These are phyloP conservation scores for Sugiyamaella mastotermitis DNA, from an alignment of 805 yeast genomes.

Conservation along the genomic window DNA sequence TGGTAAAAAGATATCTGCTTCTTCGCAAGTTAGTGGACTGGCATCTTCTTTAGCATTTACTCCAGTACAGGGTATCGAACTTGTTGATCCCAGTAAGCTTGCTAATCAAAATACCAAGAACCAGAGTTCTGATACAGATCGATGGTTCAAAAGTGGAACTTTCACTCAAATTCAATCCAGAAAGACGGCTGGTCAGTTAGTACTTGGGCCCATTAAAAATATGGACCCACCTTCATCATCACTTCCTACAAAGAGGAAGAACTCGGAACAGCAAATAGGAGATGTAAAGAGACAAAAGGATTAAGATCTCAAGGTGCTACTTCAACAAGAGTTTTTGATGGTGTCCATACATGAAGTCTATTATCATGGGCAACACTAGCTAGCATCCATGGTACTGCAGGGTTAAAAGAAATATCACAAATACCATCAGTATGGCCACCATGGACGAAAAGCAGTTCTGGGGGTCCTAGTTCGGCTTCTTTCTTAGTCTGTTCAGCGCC, in stretches of 20 bases:
- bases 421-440: constrained; percentile 87
- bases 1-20: neutral
- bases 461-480: constrained; percentile 18
- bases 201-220: too few relatives aligned
- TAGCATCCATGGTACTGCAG: constrained; percentile 60
- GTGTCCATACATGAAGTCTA: constrained; percentile 82
- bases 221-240: constrained; percentile 5
- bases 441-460: constrained; percentile 54
- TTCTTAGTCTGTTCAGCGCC: constrained; percentile 12
- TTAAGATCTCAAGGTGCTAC: constrained; percentile 12
- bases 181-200: too few relatives aligned
- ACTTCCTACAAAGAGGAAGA: constrained; percentile 3
- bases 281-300: neutral
- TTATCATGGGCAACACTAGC: constrained; percentile 82
- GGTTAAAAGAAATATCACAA: constrained; percentile 79
- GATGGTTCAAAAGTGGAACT: constrained; percentile 24
- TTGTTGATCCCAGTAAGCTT: constrained; percentile 20
- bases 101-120: neutral
- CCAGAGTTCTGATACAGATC: constrained; percentile 14
- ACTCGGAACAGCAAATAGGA: too few relatives aligned
- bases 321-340: constrained; percentile 37
- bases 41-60: constrained; percentile 22
- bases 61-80: constrained; percentile 24
- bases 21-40: constrained; percentile 15
- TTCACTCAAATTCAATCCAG: constrained; percentile 16